Conservation (phyloP, 2,329 filamentous ascomycete species). For the Colletotrichum eremochloae region DNA sequence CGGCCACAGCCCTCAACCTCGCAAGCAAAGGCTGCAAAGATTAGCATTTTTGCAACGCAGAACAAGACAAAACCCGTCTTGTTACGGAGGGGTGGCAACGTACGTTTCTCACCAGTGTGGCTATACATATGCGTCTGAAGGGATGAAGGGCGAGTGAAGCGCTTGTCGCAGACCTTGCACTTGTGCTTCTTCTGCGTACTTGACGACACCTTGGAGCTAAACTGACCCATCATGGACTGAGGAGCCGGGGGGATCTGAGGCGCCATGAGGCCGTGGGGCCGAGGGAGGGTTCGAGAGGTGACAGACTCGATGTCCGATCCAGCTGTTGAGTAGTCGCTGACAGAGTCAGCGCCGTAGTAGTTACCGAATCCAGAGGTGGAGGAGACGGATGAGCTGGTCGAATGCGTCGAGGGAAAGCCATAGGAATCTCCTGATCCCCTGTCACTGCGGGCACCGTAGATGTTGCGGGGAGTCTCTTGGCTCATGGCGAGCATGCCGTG, state of each 20-base stretch:
- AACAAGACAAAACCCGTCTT: not conserved
- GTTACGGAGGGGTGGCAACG: conserved; percentile 56
- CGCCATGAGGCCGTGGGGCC: conserved; percentile 75
- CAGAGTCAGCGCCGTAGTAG: conserved; percentile 86
- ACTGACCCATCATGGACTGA: conserved; percentile 98
- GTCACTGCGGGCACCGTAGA: conserved; percentile 79
- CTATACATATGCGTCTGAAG: conserved; percentile 99
- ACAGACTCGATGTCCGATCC: conserved; percentile 88
- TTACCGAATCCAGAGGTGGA: conserved; percentile 91
- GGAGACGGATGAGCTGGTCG: conserved; percentile 90
- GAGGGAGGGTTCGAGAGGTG: conserved; percentile 84
- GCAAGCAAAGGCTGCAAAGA: conserved; percentile 83
- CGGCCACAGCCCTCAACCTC: conserved; percentile 95
- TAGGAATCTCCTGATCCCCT: conserved; percentile 88
- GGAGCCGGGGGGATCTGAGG: conserved; percentile 82
- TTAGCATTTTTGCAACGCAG: not conserved
- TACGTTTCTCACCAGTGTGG: conserved; percentile 98
- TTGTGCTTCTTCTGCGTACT: conserved; percentile 99
- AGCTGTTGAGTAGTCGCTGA: conserved; percentile 93
- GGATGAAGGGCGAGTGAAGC: conserved; percentile 94
- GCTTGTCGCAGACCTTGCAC: conserved; percentile 98
- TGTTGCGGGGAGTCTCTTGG: conserved; percentile 92
- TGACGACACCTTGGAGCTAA: conserved; percentile 95
- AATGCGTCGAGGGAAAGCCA: conserved; percentile 88
- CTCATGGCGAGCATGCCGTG: conserved; percentile 96